Percentiles rank a stretch among this genome's conserved stretches.
Evolutionary conservation across 371 early-diverging fungal genomes (phyloP).

Genomic region (Chytridiales sp.): DNA sequence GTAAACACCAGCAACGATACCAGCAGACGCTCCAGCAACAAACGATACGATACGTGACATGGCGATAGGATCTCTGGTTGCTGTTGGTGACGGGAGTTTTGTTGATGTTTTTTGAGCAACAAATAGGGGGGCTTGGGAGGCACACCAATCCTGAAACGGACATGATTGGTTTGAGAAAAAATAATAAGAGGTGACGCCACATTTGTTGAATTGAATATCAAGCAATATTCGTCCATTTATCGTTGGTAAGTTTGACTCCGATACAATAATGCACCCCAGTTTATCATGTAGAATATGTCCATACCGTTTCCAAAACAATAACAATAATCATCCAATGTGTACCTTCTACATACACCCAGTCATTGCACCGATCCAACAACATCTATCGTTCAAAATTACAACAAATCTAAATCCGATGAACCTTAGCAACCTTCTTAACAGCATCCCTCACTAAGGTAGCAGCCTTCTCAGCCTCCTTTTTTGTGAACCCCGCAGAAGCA

Average conservation of each 20-base stretch:
- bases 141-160: not conserved
- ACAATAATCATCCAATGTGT: not conserved
- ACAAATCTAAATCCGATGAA: conserved; percentile 16
- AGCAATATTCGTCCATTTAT: not conserved
- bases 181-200: not conserved
- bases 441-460: conserved; percentile 57
- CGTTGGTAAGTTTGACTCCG: too few relatives aligned
- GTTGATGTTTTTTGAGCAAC: not conserved
- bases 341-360: not conserved
- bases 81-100: conserved; percentile 3
- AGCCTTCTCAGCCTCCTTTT: conserved; percentile 83
- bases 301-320: too few relatives aligned
- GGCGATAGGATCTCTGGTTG: not conserved
- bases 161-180: not conserved
- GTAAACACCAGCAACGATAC: conserved; percentile 13
- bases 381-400: not conserved
- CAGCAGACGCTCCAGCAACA: conserved; percentile 5
- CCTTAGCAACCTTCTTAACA: conserved; percentile 38
- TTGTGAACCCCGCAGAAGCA: conserved; percentile 71
- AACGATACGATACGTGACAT: conserved; percentile 7
- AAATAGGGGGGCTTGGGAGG: not conserved
- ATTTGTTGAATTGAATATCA: not conserved
- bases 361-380: not conserved
- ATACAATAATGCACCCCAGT: too few relatives aligned
- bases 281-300: too few relatives aligned